Percentiles rank a stretch among this genome's conserved stretches.
Conservation (phyloP, 441 rosid species). For the Erodium texanum region DNA sequence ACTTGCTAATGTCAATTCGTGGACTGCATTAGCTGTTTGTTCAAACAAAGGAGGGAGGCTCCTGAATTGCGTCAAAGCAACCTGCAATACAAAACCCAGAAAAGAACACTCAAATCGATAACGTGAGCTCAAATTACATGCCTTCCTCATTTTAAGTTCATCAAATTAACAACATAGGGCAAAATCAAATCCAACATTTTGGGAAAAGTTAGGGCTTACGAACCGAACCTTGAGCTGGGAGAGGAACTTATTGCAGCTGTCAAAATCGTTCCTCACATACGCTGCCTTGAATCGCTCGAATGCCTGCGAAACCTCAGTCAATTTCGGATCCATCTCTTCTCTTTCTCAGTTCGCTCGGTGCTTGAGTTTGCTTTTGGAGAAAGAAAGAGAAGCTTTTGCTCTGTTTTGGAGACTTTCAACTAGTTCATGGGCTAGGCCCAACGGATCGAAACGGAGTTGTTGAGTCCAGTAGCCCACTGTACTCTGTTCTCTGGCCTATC, state of each 20-base stretch:
- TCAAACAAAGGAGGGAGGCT: conserved; percentile 90
- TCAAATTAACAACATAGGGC: background rate
- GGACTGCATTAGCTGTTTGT: conserved; percentile 49
- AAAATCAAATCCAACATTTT: conserved; percentile 5
- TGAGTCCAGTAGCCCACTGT: too few relatives aligned
- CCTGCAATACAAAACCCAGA: conserved; percentile 31
- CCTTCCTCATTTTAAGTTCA: too few relatives aligned
- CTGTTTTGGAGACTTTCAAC: too few relatives aligned
- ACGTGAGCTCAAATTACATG: background rate
- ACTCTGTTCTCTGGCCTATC: too few relatives aligned
- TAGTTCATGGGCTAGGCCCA: too few relatives aligned
- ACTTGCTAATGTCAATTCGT: conserved; percentile 76
- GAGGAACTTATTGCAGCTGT: conserved; percentile 40
- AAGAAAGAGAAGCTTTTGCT: conserved; percentile 1
- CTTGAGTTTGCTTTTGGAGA: conserved; percentile 13
- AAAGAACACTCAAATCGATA: background rate
- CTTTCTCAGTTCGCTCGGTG: background rate
- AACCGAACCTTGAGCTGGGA: conserved; percentile 66
- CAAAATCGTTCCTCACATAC: conserved; percentile 49
- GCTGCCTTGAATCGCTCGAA: conserved; percentile 85
- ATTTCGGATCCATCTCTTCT: conserved; percentile 67
- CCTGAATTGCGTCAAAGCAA: conserved; percentile 57
- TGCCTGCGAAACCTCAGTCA: conserved; percentile 63
- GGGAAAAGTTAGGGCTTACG: conserved; percentile 24
- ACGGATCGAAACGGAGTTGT: too few relatives aligned